Base-by-base conservation (phyloP, 352 stramenopile species). In the Pythium sp. region DNA sequence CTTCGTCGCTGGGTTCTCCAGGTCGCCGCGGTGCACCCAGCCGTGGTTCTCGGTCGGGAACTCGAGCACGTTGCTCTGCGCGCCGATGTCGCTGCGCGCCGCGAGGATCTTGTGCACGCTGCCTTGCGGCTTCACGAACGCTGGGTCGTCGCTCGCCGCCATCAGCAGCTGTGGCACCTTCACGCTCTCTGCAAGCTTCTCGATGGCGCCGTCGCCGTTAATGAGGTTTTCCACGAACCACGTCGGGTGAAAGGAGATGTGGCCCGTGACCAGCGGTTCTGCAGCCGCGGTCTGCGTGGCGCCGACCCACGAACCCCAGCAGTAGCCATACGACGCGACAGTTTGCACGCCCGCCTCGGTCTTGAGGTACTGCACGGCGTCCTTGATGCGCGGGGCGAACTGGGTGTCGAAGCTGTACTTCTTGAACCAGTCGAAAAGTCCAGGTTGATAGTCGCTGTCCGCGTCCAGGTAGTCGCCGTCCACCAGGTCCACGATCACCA, bases 191-290 rank as follows among this genome's bases (percentile, higher is more conserved):
- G 85, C 84, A 36, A 94, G 77, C 72, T 92, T 92, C 70, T 90
- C 74, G 7, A 84, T 81, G 18, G 77, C 83, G 55, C 77, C 79
- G 46, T 90, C 82, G 61, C 87, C 87, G 58, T 92, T 88, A 49
- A 89, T 67, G 14, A 91, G 76, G 73, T 92, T 91, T 75, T 94
- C 85, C 20, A 93, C 71, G 49, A 80, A 46, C 87, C 87, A 94
- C 67, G 83, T 84, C 49, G 87, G 83, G 74, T 94, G 87, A 76
- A 92, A 94, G n/a, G 81, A 92, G 53, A 94, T 77, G 76, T 93
- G 82, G 61, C 80, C 83, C 30, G 74, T 30, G 12, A 94, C 77
- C 5, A 80, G 62, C 4, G 86, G 79, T 49, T 84, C 67, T 15
- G 68, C 73, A 26, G 73, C 71, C 36, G 86, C 62, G 1, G 79